Percentiles rank a stretch among this genome's conserved stretches.
phyloP scores from a whole-genome alignment of 805 yeast genomes.

The Yarrowia hollandica region DNA sequence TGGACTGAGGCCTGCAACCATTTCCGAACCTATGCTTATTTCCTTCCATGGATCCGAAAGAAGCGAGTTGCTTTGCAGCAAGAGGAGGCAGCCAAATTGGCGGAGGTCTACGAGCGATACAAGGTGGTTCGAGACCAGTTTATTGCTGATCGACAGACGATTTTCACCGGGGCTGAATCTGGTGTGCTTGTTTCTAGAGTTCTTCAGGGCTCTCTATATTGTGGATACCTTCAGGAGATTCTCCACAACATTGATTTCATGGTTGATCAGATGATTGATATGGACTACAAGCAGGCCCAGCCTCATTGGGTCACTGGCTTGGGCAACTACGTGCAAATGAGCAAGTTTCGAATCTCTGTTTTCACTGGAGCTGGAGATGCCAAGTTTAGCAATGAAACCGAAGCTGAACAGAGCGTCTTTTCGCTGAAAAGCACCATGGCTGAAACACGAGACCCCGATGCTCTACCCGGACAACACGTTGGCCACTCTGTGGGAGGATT shows the following conservation, averaged over 20 bases:
- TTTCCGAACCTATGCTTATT: constrained; percentile 32
- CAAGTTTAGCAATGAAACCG: constrained; percentile 1
- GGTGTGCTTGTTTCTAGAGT: constrained; percentile 8
- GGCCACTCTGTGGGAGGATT: constrained; percentile 6
- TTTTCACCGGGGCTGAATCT: constrained; percentile 9
- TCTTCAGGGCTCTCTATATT: constrained; percentile 3
- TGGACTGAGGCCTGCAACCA: constrained; percentile 37
- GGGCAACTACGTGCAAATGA: constrained; percentile 4
- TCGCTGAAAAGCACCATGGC: background rate
- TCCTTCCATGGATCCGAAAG: constrained; percentile 31
- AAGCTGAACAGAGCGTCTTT: constrained; percentile 3
- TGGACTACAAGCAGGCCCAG: constrained; percentile 7
- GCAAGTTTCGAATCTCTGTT: constrained; percentile 13
- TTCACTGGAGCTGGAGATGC: constrained; percentile 14
- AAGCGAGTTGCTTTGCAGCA: background rate
- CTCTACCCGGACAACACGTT: background rate
- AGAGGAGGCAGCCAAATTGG: constrained; percentile 26
- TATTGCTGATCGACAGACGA: background rate
- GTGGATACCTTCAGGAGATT: constrained; percentile 17
- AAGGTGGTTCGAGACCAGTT: constrained; percentile 25
- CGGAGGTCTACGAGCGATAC: constrained; percentile 26
- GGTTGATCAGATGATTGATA: constrained; percentile 18
- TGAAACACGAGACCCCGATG: constrained; percentile 13
- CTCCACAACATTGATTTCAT: constrained; percentile 10
- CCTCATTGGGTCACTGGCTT: constrained; percentile 38